These are phyloP conservation scores for Macadamia tetraphylla DNA, from an alignment of 164 flowering plant genomes.

Conservation along the genomic window DNA sequence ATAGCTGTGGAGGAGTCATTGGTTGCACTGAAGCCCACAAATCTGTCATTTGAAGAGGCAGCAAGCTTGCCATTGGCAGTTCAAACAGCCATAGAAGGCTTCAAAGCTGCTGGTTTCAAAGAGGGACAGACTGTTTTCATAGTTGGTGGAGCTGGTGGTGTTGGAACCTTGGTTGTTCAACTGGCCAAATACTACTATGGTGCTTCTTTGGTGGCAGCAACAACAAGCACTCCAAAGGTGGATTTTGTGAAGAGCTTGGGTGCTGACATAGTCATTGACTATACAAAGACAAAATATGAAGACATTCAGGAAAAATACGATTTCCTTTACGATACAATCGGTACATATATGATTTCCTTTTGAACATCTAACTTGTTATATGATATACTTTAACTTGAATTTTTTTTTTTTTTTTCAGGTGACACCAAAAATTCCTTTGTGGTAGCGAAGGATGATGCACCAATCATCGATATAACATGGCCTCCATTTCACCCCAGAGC, in stretches of 20 bases:
- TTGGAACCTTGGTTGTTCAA: conserved; percentile 42
- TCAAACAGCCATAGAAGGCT: conserved; percentile 44
- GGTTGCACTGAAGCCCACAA: conserved; percentile 38
- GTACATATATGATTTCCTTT: conserved; percentile 9
- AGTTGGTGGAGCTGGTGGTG: conserved; percentile 52
- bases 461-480: conserved; percentile 40
- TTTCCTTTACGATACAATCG: conserved; percentile 37
- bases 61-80: conserved; percentile 45
- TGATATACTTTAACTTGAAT: no score
- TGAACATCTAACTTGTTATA: neutral
- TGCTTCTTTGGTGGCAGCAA: conserved; percentile 37
- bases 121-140: conserved; percentile 32
- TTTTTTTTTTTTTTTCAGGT: conserved; percentile 17
- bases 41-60: conserved; percentile 40
- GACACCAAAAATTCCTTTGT: conserved; percentile 29
- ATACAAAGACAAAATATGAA: conserved; percentile 28
- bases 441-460: conserved; percentile 32
- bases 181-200: conserved; percentile 36
- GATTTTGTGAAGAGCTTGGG: conserved; percentile 43
- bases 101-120: conserved; percentile 26
- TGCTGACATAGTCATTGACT: conserved; percentile 41
- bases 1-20: conserved; percentile 36
- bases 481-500: conserved; percentile 40
- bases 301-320: conserved; percentile 32
- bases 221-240: conserved; percentile 37